Base-by-base conservation (phyloP, 768 basidiomycete species). In the Tulasnella sp. region DNA sequence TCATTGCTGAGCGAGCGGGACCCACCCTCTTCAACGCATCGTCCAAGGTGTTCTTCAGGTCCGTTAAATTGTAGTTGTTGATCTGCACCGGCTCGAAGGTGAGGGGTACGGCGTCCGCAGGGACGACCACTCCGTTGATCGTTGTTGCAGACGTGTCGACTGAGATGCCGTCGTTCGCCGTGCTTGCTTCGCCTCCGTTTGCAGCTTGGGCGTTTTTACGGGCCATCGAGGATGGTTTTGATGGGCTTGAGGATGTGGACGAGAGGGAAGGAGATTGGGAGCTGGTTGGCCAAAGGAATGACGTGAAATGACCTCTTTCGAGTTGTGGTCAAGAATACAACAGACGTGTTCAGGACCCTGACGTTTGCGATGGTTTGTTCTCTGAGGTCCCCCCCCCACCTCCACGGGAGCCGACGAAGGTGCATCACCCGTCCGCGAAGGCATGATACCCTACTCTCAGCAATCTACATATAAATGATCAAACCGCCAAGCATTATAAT, bases 11-110 rank as follows among this genome's bases (percentile, higher is more conserved):
- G 19, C 39, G 14, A n/a, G n/a, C 16, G 17, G 72, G 16, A 82
- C 87, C 64, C 78, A 96, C 95, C 77, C 92, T 89, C 80, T 92
- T 94, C 72, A 98, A 82, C 62, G 90, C 89, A 81, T 98, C 95
- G 80, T 98, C 95, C 74, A 84, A 81, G 9, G 86, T 82, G 71
- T 81, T 80, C 78, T 88, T 87, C 75, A 87, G 81, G 76, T 87
- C 86, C 9, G 78, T 76, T 62, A 83, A 76, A 75, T 82, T 85
- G 32, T 83, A 81, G 72, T 84, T 85, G 80, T 87, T 88, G 69
- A 86, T 82, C 73, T 83, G 83, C 72, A 85, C 81, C 42, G 74
- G 74, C 16, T 74, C 74, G 36, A 59, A 64, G 4, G 70, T 40
- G 3, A 70, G 47, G 47, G 47, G 47, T 34, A 39, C 26, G 1